These are phyloP conservation scores for Eruca vesicaria DNA, from an alignment of 441 rosid species.

Conservation along the genomic window DNA sequence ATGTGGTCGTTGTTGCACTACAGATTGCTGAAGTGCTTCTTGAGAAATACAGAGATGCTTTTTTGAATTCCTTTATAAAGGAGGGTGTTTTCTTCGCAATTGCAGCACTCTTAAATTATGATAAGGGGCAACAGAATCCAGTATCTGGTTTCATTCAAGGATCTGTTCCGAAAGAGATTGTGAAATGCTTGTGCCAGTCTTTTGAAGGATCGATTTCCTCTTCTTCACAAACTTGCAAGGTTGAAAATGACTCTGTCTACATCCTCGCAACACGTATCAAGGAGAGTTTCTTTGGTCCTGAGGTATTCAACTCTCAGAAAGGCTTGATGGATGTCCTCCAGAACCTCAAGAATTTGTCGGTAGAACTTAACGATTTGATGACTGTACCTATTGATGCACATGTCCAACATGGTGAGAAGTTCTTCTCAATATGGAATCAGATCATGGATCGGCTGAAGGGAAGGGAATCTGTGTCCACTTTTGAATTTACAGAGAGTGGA, in stretches of 20 bases:
- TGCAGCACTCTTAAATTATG: constrained; percentile 62
- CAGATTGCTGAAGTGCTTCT: constrained; percentile 72
- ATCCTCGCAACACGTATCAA: constrained; percentile 71
- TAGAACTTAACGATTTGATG: constrained; percentile 58
- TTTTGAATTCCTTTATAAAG: constrained; percentile 71
- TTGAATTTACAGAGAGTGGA: constrained; percentile 96
- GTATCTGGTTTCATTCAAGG: constrained; percentile 39
- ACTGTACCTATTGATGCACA: constrained; percentile 32
- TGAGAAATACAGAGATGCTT: constrained; percentile 65
- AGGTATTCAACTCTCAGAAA: constrained; percentile 57
- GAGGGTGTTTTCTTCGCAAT: constrained; percentile 90
- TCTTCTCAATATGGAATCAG: constrained; percentile 50
- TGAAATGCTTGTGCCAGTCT: constrained; percentile 84
- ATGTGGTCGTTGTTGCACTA: constrained; percentile 72
- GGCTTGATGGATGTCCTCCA: constrained; percentile 88
- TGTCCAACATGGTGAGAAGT: constrained; percentile 53
- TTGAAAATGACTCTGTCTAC: constrained; percentile 65
- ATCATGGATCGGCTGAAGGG: constrained; percentile 70
- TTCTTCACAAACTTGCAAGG: constrained; percentile 60
- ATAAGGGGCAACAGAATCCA: constrained; percentile 45
- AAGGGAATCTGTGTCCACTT: constrained; percentile 84
- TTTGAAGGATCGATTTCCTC: constrained; percentile 49
- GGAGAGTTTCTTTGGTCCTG: constrained; percentile 61
- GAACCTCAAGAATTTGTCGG: constrained; percentile 64
- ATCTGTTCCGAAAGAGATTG: constrained; percentile 49